Percentiles rank a stretch among this genome's conserved stretches.
Conservation (phyloP, 139 green algal species). For the Nannochloris sp. region DNA sequence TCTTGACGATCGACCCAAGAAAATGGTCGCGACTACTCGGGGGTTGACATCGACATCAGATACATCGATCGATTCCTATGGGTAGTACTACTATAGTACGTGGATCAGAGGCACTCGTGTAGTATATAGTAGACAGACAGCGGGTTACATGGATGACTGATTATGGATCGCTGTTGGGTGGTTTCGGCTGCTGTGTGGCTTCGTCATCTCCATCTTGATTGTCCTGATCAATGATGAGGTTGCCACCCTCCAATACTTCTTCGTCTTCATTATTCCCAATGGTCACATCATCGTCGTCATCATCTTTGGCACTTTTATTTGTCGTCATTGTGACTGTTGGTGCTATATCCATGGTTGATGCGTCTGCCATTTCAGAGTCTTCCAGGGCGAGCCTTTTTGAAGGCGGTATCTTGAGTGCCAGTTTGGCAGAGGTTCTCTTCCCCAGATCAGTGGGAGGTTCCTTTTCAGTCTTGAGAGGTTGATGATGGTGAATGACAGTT, state of each 20-base stretch:
- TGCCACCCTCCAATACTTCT: constrained; percentile 20
- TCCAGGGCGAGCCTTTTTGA: not conserved
- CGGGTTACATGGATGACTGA: too few species aligned
- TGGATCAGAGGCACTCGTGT: too few species aligned
- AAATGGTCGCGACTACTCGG: too few species aligned
- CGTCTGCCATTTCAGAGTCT: too few species aligned
- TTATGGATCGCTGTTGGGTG: not conserved
- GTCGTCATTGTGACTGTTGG: not conserved
- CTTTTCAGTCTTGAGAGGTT: not conserved
- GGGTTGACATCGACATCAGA: too few species aligned
- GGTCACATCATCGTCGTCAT: constrained; percentile 21
- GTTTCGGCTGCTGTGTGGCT: not conserved
- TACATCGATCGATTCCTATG: too few species aligned
- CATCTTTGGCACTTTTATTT: constrained; percentile 1
- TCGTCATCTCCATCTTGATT: not conserved
- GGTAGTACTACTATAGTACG: too few species aligned
- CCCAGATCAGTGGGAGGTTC: not conserved
- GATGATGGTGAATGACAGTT: not conserved
- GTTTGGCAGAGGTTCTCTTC: constrained; percentile 13
- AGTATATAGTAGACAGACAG: too few species aligned
- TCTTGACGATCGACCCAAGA: too few species aligned
- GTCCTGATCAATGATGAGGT: constrained; percentile 10
- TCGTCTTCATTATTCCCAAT: constrained; percentile 25
- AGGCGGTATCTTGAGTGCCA: not conserved
- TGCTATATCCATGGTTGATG: not conserved